phyloP scores from a whole-genome alignment of 805 yeast species.

The Middelhovenomyces tepae region DNA sequence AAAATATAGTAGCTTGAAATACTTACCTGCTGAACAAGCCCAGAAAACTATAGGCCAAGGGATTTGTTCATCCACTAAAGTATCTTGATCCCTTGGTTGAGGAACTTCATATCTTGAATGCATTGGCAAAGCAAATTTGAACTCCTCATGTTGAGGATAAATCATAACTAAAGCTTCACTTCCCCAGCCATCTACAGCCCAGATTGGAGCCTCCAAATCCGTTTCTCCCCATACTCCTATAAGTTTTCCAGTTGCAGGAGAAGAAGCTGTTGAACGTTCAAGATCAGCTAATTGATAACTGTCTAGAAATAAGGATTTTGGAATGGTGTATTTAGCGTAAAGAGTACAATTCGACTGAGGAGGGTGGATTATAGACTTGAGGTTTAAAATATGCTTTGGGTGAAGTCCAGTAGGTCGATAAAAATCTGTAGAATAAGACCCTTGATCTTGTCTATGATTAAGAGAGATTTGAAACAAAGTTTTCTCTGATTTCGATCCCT shows the following conservation, averaged over 20 bases:
- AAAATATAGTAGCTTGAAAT: slow-evolving; percentile 13
- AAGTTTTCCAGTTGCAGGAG: slow-evolving; percentile 24
- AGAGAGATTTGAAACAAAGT: slow-evolving; percentile 11
- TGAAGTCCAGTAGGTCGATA: slow-evolving; percentile 19
- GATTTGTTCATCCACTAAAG: slow-evolving; percentile 18
- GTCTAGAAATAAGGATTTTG: slow-evolving; percentile 44
- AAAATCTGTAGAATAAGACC: slow-evolving; percentile 11
- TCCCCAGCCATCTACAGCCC: slow-evolving; percentile 39
- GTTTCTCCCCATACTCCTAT: slow-evolving; percentile 42
- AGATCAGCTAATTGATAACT: slow-evolving; percentile 39
- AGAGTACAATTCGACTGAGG: slow-evolving; percentile 33
- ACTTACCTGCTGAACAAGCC: slow-evolving; percentile 39
- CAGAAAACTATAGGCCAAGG: slow-evolving; percentile 39
- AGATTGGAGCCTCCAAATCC: slow-evolving; percentile 51
- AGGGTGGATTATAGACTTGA: slow-evolving; percentile 5
- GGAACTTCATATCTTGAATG: slow-evolving; percentile 48
- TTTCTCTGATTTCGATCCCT: slow-evolving; percentile 8
- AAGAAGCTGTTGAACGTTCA: slow-evolving; percentile 18
- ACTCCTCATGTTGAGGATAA: slow-evolving; percentile 16
- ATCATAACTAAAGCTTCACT: slow-evolving; percentile 36
- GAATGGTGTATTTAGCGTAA: slow-evolving; percentile 36
- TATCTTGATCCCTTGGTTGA: slow-evolving; percentile 12
- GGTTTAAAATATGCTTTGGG: slow-evolving; percentile 15
- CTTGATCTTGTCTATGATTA: slow-evolving; percentile 6
- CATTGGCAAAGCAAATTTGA: slow-evolving; percentile 32